Conservation (phyloP, 225 moss, liverwort and hornwort species). For the Polytrichum commune region DNA sequence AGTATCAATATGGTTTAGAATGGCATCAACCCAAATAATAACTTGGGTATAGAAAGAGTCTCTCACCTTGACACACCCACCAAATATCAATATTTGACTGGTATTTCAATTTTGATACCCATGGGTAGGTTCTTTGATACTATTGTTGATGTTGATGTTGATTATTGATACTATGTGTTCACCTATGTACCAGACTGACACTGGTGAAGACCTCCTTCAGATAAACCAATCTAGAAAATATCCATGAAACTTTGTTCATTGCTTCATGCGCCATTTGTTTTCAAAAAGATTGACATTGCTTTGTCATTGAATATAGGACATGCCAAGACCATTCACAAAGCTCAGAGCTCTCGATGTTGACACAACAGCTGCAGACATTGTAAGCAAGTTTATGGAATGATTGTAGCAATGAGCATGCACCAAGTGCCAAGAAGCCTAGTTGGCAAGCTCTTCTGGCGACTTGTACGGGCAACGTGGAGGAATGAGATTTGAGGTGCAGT, state of each 20-base stretch:
- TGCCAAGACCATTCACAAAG: conserved; percentile 84
- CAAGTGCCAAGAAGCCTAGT: neutral
- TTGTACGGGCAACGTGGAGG: neutral
- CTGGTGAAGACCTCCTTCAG: no score
- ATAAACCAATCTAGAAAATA: neutral
- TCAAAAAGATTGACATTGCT: neutral
- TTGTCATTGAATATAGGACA: conserved; percentile 40
- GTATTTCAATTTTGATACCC: no score
- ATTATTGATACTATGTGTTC: no score
- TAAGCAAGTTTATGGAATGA: conserved; percentile 34
- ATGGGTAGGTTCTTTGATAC: no score
- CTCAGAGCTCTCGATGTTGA: conserved; percentile 76
- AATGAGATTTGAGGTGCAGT: conserved; percentile 6
- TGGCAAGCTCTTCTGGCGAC: neutral
- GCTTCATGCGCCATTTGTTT: neutral
- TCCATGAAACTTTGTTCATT: neutral
- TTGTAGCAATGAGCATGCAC: neutral
- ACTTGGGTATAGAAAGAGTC: no score
- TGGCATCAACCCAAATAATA: no score
- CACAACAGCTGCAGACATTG: conserved; percentile 57
- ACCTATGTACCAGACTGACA: no score
- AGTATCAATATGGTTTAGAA: no score
- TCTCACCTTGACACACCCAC: no score
- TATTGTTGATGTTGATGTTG: no score
- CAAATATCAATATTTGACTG: no score